Conservation (phyloP, 2,329 filamentous ascomycete species). For the Hymenoscyphus repandus region DNA sequence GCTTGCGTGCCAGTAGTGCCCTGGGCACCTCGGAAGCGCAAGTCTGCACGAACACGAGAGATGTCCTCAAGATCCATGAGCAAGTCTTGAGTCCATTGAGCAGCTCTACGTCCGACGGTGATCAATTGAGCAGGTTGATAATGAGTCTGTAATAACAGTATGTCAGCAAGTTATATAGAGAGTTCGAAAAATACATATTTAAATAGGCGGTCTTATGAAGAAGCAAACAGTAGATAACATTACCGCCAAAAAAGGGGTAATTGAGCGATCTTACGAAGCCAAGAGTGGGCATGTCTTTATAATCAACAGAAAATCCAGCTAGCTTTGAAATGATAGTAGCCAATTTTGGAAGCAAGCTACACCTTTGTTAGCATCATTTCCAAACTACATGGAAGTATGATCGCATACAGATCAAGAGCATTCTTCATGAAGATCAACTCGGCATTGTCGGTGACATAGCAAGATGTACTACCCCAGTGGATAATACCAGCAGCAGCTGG, state of each 20-base stretch:
- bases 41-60: slow-evolving; percentile 59
- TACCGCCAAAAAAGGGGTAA: neutral
- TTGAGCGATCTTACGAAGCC: slow-evolving; percentile 44
- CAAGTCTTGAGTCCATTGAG: slow-evolving; percentile 70
- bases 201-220: neutral
- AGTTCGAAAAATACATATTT: neutral
- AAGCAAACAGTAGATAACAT: neutral
- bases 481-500: slow-evolving; percentile 78
- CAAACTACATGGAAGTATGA: neutral
- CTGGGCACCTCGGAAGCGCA: slow-evolving; percentile 67
- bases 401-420: slow-evolving; percentile 50
- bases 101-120: slow-evolving; percentile 39
- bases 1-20: slow-evolving; percentile 56
- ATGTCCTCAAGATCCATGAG: slow-evolving; percentile 70
- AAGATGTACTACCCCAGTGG: slow-evolving; percentile 52
- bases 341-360: slow-evolving; percentile 59
- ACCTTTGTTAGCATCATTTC: neutral
- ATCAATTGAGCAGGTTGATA: slow-evolving; percentile 54
- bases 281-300: slow-evolving; percentile 67
- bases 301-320: slow-evolving; percentile 62
- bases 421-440: slow-evolving; percentile 66
- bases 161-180: neutral
- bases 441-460: slow-evolving; percentile 41
- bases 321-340: slow-evolving; percentile 75
- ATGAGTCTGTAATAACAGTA: slow-evolving; percentile 37